Conservation (phyloP, 2,329 filamentous ascomycete species). For the Camptophora hylomeconis region DNA sequence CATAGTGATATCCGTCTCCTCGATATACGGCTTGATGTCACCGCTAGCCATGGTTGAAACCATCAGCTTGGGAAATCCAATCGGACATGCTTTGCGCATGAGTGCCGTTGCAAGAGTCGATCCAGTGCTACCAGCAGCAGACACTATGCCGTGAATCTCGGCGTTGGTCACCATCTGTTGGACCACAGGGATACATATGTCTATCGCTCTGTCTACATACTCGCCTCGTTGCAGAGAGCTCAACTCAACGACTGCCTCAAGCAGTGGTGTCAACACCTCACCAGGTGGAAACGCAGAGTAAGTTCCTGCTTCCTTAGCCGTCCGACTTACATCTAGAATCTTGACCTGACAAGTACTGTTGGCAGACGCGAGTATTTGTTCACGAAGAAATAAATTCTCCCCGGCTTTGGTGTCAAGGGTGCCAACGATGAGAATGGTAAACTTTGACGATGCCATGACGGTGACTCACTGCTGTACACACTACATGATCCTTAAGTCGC, state of each 20-base stretch:
- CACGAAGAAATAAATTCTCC: slow-evolving; percentile 43
- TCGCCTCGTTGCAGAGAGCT: slow-evolving; percentile 36
- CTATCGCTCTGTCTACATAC: slow-evolving; percentile 44
- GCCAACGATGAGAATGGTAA: slow-evolving; percentile 44
- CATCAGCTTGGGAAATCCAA: slow-evolving; percentile 58
- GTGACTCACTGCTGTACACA: too few relatives aligned
- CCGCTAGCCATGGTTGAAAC: slow-evolving; percentile 58
- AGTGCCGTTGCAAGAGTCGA: slow-evolving; percentile 47
- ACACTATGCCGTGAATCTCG: slow-evolving; percentile 43
- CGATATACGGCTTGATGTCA: slow-evolving; percentile 51
- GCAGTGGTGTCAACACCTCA: slow-evolving; percentile 28
- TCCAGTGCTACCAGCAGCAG: slow-evolving; percentile 49
- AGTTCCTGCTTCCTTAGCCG: slow-evolving; percentile 12
- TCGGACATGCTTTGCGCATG: slow-evolving; percentile 45
- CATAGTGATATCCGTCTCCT: slow-evolving; percentile 55
- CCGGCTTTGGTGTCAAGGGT: slow-evolving; percentile 53
- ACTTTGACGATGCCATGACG: too few relatives aligned
- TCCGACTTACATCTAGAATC: slow-evolving; percentile 45
- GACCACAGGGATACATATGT: slow-evolving; percentile 33
- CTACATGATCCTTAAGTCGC: too few relatives aligned
- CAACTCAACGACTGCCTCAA: slow-evolving; percentile 21
- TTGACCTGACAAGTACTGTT: slow-evolving; percentile 25
- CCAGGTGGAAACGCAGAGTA: slow-evolving; percentile 27
- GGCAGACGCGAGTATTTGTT: slow-evolving; percentile 29
- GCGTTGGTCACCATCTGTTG: slow-evolving; percentile 24